phyloP scores from a whole-genome alignment of 768 basidiomycete genomes.

The Auriscalpium vulgare region DNA sequence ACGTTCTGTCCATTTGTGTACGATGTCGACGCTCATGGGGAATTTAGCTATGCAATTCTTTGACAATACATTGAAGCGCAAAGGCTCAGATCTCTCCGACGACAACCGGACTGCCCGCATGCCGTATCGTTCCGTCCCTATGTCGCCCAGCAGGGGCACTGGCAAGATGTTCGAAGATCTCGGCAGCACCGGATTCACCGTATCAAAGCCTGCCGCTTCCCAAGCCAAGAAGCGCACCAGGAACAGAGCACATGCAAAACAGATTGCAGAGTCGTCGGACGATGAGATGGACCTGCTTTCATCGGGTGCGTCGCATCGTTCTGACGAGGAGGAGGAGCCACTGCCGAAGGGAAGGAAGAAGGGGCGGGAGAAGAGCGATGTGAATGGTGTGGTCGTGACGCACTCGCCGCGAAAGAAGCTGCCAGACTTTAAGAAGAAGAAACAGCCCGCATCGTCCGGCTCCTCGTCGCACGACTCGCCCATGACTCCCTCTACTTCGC shows the following conservation, averaged over 20 bases:
- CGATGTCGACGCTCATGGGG: background rate
- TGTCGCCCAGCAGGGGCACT: background rate
- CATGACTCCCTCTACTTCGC: background rate
- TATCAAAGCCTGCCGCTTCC: background rate
- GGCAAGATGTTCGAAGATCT: background rate
- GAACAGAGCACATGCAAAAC: background rate
- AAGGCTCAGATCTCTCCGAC: background rate
- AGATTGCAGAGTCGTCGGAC: background rate
- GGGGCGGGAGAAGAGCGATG: background rate
- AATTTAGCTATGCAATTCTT: background rate
- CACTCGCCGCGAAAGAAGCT: slow-evolving; percentile 3
- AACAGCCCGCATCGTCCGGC: slow-evolving; percentile 1
- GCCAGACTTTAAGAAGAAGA: slow-evolving; percentile 11
- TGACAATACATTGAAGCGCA: background rate
- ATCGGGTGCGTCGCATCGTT: background rate
- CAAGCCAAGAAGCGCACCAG: background rate
- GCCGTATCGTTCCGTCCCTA: background rate
- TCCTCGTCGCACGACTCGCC: background rate
- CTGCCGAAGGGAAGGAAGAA: background rate
- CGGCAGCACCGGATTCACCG: background rate
- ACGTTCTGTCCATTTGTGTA: no score
- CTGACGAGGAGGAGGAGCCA: background rate
- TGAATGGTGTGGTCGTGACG: background rate
- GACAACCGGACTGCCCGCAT: background rate
- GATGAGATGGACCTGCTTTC: background rate